phyloP scores from a whole-genome alignment of 148 eudicot genomes.

The Camellia lanceoleosa region DNA sequence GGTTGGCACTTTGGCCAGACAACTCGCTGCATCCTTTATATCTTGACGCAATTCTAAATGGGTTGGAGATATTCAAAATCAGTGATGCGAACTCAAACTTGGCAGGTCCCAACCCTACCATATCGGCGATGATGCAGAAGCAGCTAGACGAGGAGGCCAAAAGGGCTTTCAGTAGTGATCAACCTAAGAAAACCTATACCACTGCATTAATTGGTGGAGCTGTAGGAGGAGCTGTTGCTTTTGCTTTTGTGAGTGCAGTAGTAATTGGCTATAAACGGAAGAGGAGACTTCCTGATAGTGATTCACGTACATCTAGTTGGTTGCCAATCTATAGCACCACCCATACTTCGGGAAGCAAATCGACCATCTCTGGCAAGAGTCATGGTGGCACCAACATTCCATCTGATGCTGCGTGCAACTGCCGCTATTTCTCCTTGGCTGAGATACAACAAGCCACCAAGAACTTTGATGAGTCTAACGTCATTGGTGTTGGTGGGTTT shows the following conservation, averaged over 20 bases:
- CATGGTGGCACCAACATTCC: conserved; percentile 37
- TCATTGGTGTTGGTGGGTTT: conserved; percentile 56
- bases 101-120: conserved; percentile 46
- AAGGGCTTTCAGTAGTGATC: background rate
- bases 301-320: conserved; percentile 28
- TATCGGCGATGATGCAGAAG: conserved; percentile 39
- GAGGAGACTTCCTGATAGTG: conserved; percentile 16
- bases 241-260: conserved; percentile 26
- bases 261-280: conserved; percentile 21
- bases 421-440: conserved; percentile 40
- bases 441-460: conserved; percentile 44
- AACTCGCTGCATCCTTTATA: conserved; percentile 33
- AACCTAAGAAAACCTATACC: background rate
- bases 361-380: conserved; percentile 32
- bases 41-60: conserved; percentile 68
- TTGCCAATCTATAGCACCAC: conserved; percentile 34
- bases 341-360: conserved; percentile 19
- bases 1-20: conserved; percentile 52
- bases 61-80: conserved; percentile 79
- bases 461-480: conserved; percentile 46
- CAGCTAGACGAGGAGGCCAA: conserved; percentile 17
- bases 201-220: conserved; percentile 32
- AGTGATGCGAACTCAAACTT: conserved; percentile 47
- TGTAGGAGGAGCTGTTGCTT: conserved; percentile 40
- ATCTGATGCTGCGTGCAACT: conserved; percentile 43